Evolutionary conservation across 495 filamentous ascomycete species (phyloP).

Genomic region (Penicillium cosmopolitanum): DNA sequence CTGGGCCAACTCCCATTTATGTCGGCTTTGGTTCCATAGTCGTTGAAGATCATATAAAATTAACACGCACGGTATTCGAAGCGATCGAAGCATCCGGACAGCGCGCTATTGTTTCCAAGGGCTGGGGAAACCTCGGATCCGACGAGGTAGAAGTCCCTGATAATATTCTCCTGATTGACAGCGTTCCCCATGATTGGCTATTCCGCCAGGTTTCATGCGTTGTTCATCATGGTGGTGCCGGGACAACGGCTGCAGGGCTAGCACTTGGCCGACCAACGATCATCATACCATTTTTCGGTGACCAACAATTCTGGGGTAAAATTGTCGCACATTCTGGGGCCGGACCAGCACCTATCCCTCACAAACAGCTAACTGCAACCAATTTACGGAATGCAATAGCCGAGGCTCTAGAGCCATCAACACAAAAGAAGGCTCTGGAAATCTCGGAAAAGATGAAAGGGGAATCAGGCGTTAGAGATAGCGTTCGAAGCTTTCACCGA

Average conservation of each 20-base stretch:
- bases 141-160: constrained; percentile 62
- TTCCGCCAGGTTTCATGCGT: constrained; percentile 76
- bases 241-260: constrained; percentile 78
- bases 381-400: constrained; percentile 65
- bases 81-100: constrained; percentile 67
- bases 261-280: constrained; percentile 70
- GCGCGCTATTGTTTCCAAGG: constrained; percentile 76
- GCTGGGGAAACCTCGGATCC: constrained; percentile 76
- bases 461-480: constrained; percentile 66
- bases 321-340: constrained; percentile 75
- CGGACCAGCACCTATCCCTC: constrained; percentile 71
- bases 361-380: constrained; percentile 65
- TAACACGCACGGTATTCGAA: constrained; percentile 71
- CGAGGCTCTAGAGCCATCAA: constrained; percentile 59
- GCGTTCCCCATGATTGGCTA: constrained; percentile 82
- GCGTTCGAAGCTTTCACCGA: constrained; percentile 70
- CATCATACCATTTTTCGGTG: constrained; percentile 83
- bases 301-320: constrained; percentile 82
- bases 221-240: constrained; percentile 82
- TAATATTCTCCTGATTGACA: constrained; percentile 76
- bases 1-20: constrained; percentile 73
- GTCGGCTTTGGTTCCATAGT: constrained; percentile 86
- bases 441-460: constrained; percentile 62
- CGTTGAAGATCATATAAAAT: constrained; percentile 68
- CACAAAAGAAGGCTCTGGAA: constrained; percentile 56